A percentile compares a stretch with the other conserved stretches of the same genome.
Conservation (phyloP, 2,329 filamentous ascomycete species). For the Lithohypha guttulata region DNA sequence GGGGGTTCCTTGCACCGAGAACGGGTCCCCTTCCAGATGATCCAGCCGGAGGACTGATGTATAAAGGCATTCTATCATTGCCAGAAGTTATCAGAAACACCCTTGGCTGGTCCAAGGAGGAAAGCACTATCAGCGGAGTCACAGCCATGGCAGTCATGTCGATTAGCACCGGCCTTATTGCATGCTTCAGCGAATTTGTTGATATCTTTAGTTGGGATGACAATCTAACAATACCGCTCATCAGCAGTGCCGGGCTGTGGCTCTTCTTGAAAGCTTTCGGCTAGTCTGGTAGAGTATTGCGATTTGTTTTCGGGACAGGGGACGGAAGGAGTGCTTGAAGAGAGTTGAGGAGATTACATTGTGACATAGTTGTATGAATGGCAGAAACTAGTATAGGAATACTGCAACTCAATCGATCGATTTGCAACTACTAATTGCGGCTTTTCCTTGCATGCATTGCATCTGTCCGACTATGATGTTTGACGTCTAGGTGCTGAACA, state of each 20-base stretch:
- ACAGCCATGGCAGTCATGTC: constrained; percentile 71
- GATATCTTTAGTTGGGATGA: constrained; percentile 94
- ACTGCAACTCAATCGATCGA: too few species aligned
- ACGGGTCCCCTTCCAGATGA: constrained; percentile 59
- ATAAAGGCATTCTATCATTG: constrained; percentile 63
- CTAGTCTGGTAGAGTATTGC: too few species aligned
- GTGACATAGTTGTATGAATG: too few species aligned
- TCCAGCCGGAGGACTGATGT: constrained; percentile 57
- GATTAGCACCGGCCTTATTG: constrained; percentile 77
- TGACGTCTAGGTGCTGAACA: too few species aligned
- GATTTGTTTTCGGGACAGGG: too few species aligned
- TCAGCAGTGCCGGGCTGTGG: constrained; percentile 83
- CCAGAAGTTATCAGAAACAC: constrained; percentile 48
- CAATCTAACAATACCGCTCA: constrained; percentile 88
- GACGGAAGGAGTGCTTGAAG: too few species aligned
- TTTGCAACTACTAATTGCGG: too few species aligned
- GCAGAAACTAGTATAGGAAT: too few species aligned
- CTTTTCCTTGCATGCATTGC: too few species aligned
- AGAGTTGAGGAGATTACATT: too few species aligned
- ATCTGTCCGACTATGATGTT: too few species aligned
- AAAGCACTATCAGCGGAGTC: constrained; percentile 56
- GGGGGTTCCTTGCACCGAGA: constrained; percentile 69
- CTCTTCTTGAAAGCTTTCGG: constrained; percentile 83
- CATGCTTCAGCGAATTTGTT: constrained; percentile 77
- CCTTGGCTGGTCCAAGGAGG: constrained; percentile 49